A percentile compares a stretch with the other conserved stretches of the same genome.
Evolutionary conservation across 169 alveolate genomes (phyloP).

Genomic region (Amoebophrya sp.): DNA sequence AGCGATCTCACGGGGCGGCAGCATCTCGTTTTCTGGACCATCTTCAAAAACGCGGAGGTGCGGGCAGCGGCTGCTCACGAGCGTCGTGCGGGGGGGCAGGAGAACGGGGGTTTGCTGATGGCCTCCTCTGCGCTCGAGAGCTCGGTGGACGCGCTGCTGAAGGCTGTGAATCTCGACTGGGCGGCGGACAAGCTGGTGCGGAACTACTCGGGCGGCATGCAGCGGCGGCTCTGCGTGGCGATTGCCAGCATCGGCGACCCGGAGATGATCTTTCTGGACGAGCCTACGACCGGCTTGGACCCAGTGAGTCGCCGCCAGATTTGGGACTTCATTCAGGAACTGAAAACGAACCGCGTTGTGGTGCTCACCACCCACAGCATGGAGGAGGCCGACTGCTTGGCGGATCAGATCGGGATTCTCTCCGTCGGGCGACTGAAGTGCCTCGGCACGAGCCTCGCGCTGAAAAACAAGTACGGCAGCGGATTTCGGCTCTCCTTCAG

Average conservation of each 20-base stretch:
- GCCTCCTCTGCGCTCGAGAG: no score
- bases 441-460: slow-evolving; percentile 39
- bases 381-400: slow-evolving; percentile 69
- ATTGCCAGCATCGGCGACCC: slow-evolving; percentile 71
- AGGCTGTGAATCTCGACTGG: background rate
- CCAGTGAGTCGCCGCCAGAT: slow-evolving; percentile 45
- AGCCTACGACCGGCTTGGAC: slow-evolving; percentile 73
- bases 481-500: slow-evolving; percentile 29
- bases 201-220: slow-evolving; percentile 63
- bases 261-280: slow-evolving; percentile 63
- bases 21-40: slow-evolving; percentile 25
- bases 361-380: slow-evolving; percentile 59
- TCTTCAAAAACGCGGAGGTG: no score
- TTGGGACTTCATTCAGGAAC: slow-evolving; percentile 49
- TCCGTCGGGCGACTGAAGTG: slow-evolving; percentile 41
- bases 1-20: slow-evolving; percentile 50
- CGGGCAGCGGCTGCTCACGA: no score
- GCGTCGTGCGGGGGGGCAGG: no score
- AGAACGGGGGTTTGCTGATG: no score
- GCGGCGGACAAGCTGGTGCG: background rate
- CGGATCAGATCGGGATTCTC: slow-evolving; percentile 60
- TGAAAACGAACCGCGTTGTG: slow-evolving; percentile 43
- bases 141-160: background rate
- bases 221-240: slow-evolving; percentile 63
- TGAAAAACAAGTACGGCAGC: slow-evolving; percentile 50